Evolutionary conservation across 176 grass and related monocot genomes (phyloP).

Genomic region (Stipa capillata): DNA sequence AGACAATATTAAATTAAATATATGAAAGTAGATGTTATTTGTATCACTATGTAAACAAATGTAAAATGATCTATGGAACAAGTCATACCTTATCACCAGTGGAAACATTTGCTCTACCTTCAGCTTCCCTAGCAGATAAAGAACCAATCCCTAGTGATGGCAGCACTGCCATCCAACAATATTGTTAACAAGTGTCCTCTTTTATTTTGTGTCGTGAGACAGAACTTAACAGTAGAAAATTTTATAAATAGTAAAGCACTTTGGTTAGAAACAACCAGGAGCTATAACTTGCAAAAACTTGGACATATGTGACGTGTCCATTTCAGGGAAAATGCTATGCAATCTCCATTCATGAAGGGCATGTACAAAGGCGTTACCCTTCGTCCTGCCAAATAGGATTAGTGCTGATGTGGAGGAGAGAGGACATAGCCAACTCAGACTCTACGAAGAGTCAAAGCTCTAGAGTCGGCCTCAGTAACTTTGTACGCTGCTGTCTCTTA

Average conservation of each 20-base stretch:
- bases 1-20: too few relatives aligned
- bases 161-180: constrained; percentile 49
- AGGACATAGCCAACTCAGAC: too few relatives aligned
- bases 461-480: too few relatives aligned
- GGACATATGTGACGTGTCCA: not conserved
- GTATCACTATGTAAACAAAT: not conserved
- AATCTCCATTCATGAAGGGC: not conserved
- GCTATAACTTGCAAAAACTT: not conserved
- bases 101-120: constrained; percentile 71
- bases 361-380: too few relatives aligned
- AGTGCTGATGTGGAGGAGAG: too few relatives aligned
- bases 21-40: not conserved
- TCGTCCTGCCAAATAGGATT: too few relatives aligned
- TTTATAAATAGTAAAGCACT: not conserved
- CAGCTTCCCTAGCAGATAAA: constrained; percentile 82
- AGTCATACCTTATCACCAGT: constrained; percentile 60
- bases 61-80: constrained; percentile 5
- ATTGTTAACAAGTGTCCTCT: not conserved
- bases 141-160: constrained; percentile 78
- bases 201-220: not conserved
- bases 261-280: not conserved
- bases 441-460: too few relatives aligned
- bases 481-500: too few relatives aligned
- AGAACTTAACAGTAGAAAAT: not conserved
- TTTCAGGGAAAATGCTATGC: not conserved